A percentile compares a stretch with the other conserved stretches of the same genome.
phyloP scores from a whole-genome alignment of 2,329 filamentous ascomycete species.

The Phyllachora maydis region DNA sequence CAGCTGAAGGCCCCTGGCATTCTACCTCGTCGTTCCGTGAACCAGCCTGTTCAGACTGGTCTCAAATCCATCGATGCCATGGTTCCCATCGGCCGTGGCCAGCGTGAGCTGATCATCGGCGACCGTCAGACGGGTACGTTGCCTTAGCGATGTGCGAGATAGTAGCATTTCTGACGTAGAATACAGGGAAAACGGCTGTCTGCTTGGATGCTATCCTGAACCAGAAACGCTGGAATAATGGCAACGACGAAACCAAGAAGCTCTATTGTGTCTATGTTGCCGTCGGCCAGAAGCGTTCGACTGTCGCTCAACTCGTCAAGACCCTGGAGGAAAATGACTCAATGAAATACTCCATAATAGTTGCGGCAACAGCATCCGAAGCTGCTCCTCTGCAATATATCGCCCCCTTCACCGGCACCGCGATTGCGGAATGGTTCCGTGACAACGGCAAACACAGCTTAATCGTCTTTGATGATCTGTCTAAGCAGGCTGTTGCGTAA shows the following conservation, averaged over 20 bases:
- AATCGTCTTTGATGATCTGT: conserved; percentile 85
- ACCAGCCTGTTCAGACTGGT: conserved; percentile 97
- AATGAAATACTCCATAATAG: conserved; percentile 92
- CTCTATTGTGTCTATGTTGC: conserved; percentile 99
- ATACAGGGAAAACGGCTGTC: conserved; percentile 99
- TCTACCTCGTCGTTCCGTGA: conserved; percentile 89
- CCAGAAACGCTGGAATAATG: conserved; percentile 95
- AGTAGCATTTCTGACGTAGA: too few species aligned
- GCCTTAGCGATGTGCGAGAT: too few species aligned
- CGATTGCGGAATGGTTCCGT: conserved; percentile 54
- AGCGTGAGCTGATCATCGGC: conserved; percentile 99
- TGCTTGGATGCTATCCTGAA: conserved; percentile 96
- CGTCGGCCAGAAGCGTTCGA: conserved; percentile 98
- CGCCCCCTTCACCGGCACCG: conserved; percentile 62
- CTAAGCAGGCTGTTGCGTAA: conserved; percentile 95
- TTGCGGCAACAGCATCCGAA: conserved; percentile 93
- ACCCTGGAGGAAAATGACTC: conserved; percentile 99
- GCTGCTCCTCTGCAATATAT: conserved; percentile 83
- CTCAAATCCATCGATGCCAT: conserved; percentile 98
- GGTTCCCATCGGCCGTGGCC: conserved; percentile 98
- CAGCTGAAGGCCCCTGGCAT: conserved; percentile 99
- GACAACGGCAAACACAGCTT: conserved; percentile 78
- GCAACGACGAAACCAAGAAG: conserved; percentile 84
- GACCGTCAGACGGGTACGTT: conserved; percentile 99
- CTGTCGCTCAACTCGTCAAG: conserved; percentile 97